Conservation (phyloP, 768 basidiomycete species). For the Lanmaoa rubissima region DNA sequence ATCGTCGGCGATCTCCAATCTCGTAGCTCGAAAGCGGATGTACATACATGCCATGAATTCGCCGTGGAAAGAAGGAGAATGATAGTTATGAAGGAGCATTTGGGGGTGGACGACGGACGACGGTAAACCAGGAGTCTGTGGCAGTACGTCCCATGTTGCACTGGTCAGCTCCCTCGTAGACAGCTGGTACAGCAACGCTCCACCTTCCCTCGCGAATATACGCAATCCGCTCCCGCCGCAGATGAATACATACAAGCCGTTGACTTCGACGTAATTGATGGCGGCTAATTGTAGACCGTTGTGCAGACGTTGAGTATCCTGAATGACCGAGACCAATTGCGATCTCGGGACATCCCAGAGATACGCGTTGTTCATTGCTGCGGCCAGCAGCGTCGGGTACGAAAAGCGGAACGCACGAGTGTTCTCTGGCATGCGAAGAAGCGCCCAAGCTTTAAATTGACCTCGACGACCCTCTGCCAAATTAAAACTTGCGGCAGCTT, state of each 20-base stretch:
- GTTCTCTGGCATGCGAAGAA: slow-evolving; percentile 46
- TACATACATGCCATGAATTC: slow-evolving; percentile 31
- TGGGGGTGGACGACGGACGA: slow-evolving; percentile 22
- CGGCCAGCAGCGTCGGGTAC: slow-evolving; percentile 62
- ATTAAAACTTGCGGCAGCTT: slow-evolving; percentile 18
- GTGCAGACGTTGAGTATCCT: slow-evolving; percentile 18
- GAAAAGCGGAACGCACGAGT: slow-evolving; percentile 61
- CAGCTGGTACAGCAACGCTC: slow-evolving; percentile 43
- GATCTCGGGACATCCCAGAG: slow-evolving; percentile 63
- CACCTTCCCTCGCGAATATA: slow-evolving; percentile 51
- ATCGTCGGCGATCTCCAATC: not conserved
- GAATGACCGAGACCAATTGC: slow-evolving; percentile 41
- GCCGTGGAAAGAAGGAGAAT: slow-evolving; percentile 3
- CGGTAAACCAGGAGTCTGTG: slow-evolving; percentile 3
- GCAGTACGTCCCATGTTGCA: slow-evolving; percentile 35
- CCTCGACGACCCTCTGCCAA: slow-evolving; percentile 34
- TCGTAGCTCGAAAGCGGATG: not conserved
- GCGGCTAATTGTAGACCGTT: slow-evolving; percentile 29
- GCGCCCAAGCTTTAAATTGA: slow-evolving; percentile 62
- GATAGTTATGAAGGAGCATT: slow-evolving; percentile 13
- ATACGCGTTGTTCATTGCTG: slow-evolving; percentile 44
- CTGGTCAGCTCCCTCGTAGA: slow-evolving; percentile 36
- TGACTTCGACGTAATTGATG: slow-evolving; percentile 67
- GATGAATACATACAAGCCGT: slow-evolving; percentile 55
- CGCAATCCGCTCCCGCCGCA: slow-evolving; percentile 49